phyloP scores from a whole-genome alignment of 1,284 basidiomycete genomes.

The Cronartium quercuum region DNA sequence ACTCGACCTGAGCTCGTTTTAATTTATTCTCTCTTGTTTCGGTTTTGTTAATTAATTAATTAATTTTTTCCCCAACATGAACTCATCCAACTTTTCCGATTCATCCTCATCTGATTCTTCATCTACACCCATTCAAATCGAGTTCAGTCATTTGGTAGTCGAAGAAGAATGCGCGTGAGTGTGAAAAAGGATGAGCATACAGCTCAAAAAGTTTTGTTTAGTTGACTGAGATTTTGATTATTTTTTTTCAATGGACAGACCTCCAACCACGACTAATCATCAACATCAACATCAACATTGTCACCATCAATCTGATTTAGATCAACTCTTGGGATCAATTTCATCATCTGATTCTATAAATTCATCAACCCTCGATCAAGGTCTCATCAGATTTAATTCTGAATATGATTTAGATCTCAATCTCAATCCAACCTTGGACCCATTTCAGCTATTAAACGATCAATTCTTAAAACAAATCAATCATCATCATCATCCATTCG shows the following conservation, averaged over 20 bases:
- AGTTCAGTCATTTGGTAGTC: constrained; percentile 37
- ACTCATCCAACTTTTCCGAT: background rate
- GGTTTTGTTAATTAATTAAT: too few species aligned
- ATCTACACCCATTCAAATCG: constrained; percentile 15
- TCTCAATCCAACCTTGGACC: background rate
- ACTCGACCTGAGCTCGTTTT: too few species aligned
- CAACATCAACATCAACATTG: background rate
- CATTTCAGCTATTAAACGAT: background rate
- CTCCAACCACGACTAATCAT: background rate
- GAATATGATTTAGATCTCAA: background rate
- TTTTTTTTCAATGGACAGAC: background rate
- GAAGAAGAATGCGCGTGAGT: constrained; percentile 39
- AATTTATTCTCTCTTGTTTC: too few species aligned
- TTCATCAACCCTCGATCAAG: background rate
- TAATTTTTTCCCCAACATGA: too few species aligned
- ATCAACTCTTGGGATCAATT: background rate
- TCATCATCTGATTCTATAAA: background rate
- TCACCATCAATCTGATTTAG: background rate
- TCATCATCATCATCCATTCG: background rate
- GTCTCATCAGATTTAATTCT: background rate
- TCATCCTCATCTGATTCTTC: background rate
- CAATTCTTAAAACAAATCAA: background rate
- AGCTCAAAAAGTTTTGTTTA: background rate
- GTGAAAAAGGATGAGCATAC: background rate
- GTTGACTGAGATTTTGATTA: background rate